Base-by-base conservation (phyloP, 2,329 filamentous ascomycete species). In the Pseudogymnoascus sp. region DNA sequence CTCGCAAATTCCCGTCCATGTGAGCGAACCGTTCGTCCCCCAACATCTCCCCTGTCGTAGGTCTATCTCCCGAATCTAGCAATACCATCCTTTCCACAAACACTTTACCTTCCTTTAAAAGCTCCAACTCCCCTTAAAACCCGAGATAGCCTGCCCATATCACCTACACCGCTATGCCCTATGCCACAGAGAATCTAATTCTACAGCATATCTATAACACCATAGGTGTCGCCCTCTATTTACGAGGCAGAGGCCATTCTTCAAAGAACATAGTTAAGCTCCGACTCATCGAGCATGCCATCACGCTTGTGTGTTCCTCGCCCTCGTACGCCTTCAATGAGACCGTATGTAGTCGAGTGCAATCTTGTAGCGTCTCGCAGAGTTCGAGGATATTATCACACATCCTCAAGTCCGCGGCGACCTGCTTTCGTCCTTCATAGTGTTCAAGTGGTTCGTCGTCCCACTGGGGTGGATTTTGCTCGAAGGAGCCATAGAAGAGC, bases 261-360 rank as follows among this genome's bases (percentile, higher is more conserved):
- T 57, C 50, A 21, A 57, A 57, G 17, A 57, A 57, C 11, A 57
- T 28, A 33, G 50, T 19, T 33, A 57, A 21, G 9, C 50, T 57
- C 50, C 50, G 50, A 15, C 50, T 57, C n/a, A 57, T 57, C 17
- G 50, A 57, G 50, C 50, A 57, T 57, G 50, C 4, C 50, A 57
- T 57, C 2, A 57, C 50, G 17, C 50, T 57, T 57, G 50, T 57
- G 11, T 57, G 50, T 57, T 57, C 50, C 50, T 57, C 50, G 5
- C 50, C 50, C 28, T 33, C 28, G n/a, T 57, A 57, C 6, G 50
- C 2, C 28, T 57, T 57, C 26, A 21, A 3, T 6, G 28, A 33
- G 50, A 57, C 28, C 10, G 28, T 33, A 57, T 57, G 26, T 19
- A 57, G 7, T 19, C 50, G 50, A 57, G 28, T 57, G 50, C 50